Percentiles rank a stretch among this genome's conserved stretches.
Evolutionary conservation across 495 filamentous ascomycete species (phyloP).

Genomic region (Penicillium taxi): DNA sequence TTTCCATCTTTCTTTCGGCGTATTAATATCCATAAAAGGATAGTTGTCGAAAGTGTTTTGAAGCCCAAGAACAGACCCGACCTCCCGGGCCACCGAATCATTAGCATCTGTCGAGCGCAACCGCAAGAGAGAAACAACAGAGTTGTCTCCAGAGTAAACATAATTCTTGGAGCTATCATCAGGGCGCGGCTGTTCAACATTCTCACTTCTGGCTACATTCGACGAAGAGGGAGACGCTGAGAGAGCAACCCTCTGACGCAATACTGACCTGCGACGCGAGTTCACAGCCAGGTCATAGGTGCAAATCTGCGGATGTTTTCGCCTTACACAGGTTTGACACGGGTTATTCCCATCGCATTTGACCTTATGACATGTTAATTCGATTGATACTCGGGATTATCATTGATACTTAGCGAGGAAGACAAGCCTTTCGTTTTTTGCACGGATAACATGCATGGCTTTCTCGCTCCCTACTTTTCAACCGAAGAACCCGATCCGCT

Average conservation of each 20-base stretch:
- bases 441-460: slow-evolving; percentile 33
- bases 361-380: too few relatives aligned
- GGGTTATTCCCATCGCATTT: slow-evolving; percentile 30
- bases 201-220: neutral
- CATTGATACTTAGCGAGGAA: too few relatives aligned
- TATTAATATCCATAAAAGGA: slow-evolving; percentile 46
- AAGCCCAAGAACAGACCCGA: slow-evolving; percentile 52
- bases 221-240: neutral
- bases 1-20: slow-evolving; percentile 22
- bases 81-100: slow-evolving; percentile 26
- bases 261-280: slow-evolving; percentile 1
- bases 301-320: slow-evolving; percentile 33
- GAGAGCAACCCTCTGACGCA: neutral
- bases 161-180: slow-evolving; percentile 31
- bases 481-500: slow-evolving; percentile 25
- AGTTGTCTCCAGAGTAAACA: slow-evolving; percentile 35
- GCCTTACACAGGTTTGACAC: slow-evolving; percentile 25
- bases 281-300: slow-evolving; percentile 14
- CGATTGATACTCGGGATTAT: too few relatives aligned
- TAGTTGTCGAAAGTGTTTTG: slow-evolving; percentile 66
- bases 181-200: neutral
- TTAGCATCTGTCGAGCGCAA: slow-evolving; percentile 50
- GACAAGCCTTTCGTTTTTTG: slow-evolving; percentile 33
- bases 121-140: slow-evolving; percentile 27
- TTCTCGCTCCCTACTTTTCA: slow-evolving; percentile 27